phyloP scores from a whole-genome alignment of 2,329 filamentous ascomycete species.

The Colletotrichum echinochloae region DNA sequence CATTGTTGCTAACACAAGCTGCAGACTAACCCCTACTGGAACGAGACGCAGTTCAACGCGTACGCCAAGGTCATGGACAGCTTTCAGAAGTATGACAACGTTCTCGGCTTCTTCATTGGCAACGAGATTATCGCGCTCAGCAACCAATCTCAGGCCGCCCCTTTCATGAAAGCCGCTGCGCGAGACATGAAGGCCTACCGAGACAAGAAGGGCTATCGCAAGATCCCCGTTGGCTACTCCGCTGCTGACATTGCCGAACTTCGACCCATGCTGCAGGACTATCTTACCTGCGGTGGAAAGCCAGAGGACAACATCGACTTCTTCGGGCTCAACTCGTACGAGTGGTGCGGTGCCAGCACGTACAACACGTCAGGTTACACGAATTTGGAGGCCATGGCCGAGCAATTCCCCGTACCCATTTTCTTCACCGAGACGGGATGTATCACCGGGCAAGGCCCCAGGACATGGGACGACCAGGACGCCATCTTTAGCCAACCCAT shows the following conservation, averaged over 20 bases:
- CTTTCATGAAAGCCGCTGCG: constrained; percentile 85
- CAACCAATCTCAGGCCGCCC: constrained; percentile 73
- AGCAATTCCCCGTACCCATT: constrained; percentile 82
- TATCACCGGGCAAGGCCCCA: constrained; percentile 69
- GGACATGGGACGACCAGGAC: constrained; percentile 77
- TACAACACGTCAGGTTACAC: constrained; percentile 77
- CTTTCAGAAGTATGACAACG: constrained; percentile 82
- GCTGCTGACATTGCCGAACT: constrained; percentile 84
- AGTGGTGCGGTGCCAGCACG: constrained; percentile 75
- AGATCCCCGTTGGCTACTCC: constrained; percentile 88
- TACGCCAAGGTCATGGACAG: constrained; percentile 81
- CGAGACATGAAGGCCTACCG: constrained; percentile 88
- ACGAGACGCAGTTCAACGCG: constrained; percentile 73
- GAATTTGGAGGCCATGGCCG: constrained; percentile 74
- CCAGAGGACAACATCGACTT: constrained; percentile 80
- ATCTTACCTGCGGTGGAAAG: constrained; percentile 82
- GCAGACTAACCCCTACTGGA: constrained; percentile 76
- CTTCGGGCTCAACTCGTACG: constrained; percentile 87
- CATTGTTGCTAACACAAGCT: constrained; percentile 4
- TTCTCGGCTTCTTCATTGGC: constrained; percentile 86
- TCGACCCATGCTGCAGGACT: constrained; percentile 73
- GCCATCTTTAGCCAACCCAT: constrained; percentile 83
- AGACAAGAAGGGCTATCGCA: constrained; percentile 78
- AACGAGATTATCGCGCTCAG: constrained; percentile 83
- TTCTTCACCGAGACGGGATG: constrained; percentile 93